Base-by-base conservation (phyloP, 352 stramenopile species). In the Pythium inflatum region DNA sequence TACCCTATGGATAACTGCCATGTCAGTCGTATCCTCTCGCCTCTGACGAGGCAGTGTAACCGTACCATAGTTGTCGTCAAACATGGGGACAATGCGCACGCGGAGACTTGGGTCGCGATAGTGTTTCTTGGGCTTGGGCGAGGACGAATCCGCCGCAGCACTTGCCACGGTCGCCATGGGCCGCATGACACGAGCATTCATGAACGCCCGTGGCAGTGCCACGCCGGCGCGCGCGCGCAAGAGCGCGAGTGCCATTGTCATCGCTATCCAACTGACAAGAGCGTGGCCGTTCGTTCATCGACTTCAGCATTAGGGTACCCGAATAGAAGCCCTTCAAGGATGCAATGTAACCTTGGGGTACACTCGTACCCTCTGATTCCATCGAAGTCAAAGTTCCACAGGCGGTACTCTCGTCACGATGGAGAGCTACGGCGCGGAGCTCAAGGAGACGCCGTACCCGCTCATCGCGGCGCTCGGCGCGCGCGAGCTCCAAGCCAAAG, bases 361-460 rank as follows among this genome's bases (percentile, higher is more conserved):
- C n/a, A n/a, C n/a, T n/a, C n/a, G n/a, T n/a, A n/a, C n/a, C n/a
- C n/a, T n/a, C n/a, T n/a, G n/a, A n/a, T n/a, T n/a, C n/a, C n/a
- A n/a, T n/a, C n/a, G n/a, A n/a, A n/a, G n/a, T n/a, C n/a, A n/a
- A n/a, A n/a, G n/a, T n/a, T n/a, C n/a, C n/a, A n/a, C n/a, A n/a
- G 36, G 36, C 9, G 36, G 36, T 43, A 43, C 36, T 9, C 16
- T 16, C 9, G 9, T 16, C 49, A 67, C 45, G n/a, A 96, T 96
- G 89, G 89, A 96, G 83, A 88, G 74, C 68, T 95, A 92, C 76
- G 80, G 81, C 33, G 66, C 75, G 7, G 89, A 96, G 82, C 79
- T 95, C 64, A 93, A 92, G 74, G 88, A 96, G 81, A 92, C 83
- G 71, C 89, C 89, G 75, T 90, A 91, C 73, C 89, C 89, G 75